phyloP scores from a whole-genome alignment of 2,329 filamentous ascomycete species.

The Diplodia mutila region DNA sequence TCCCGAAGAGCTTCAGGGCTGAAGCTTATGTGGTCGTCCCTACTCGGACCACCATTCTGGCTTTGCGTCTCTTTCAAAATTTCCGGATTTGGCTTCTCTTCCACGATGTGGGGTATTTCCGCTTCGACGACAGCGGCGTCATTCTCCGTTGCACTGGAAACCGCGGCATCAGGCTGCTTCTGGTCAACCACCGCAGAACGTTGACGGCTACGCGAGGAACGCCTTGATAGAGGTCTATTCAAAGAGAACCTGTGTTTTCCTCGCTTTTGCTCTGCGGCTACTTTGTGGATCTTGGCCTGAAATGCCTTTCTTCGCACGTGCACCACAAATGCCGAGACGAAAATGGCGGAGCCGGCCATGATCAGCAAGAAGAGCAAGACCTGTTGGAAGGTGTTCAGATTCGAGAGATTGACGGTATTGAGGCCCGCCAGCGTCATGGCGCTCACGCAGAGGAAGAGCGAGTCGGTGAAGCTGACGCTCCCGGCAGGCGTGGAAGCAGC shows the following conservation, averaged over 20 bases:
- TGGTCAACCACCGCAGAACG: not conserved
- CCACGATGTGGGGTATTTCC: not conserved
- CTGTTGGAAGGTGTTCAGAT: conserved; percentile 70
- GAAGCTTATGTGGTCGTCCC: conserved; percentile 37
- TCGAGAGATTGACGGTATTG: conserved; percentile 68
- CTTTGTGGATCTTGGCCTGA: conserved; percentile 61
- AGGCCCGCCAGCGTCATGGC: conserved; percentile 70
- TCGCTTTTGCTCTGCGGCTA: conserved; percentile 46
- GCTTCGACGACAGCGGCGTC: not conserved
- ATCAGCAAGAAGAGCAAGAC: conserved; percentile 67
- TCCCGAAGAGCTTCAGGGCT: conserved; percentile 33
- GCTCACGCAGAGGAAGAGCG: conserved; percentile 68
- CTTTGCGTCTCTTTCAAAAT: not conserved
- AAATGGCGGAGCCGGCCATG: conserved; percentile 67
- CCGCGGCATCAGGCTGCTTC: not conserved
- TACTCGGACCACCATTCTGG: conserved; percentile 1
- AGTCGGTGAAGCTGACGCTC: conserved; percentile 64
- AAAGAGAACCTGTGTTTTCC: conserved; percentile 2
- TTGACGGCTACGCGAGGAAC: not conserved
- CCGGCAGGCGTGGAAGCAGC: conserved; percentile 55
- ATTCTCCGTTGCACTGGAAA: not conserved
- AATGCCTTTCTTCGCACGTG: conserved; percentile 64
- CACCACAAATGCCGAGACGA: conserved; percentile 68
- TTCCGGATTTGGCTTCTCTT: not conserved
- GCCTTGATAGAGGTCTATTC: conserved; percentile 30